These are phyloP conservation scores for Stemphylium lycopersici DNA, from an alignment of 2,329 filamentous ascomycete species.

Conservation along the genomic window DNA sequence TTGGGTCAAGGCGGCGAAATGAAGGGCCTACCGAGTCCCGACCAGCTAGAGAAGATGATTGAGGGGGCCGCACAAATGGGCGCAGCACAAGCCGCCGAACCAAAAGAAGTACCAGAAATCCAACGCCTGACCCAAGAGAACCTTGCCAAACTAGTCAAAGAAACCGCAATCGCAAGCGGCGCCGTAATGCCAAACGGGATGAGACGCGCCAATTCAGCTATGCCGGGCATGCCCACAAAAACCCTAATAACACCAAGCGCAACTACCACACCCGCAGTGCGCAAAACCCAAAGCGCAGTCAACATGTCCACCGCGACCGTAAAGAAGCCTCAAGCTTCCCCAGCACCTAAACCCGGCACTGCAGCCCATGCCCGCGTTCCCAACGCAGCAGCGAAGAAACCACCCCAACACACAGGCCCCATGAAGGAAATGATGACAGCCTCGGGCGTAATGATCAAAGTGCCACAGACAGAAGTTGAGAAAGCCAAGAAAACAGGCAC, in stretches of 20 bases:
- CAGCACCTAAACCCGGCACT: slow-evolving; percentile 14
- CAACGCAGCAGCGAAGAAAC: slow-evolving; percentile 10
- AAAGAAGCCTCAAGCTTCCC: slow-evolving; percentile 11
- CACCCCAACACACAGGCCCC: slow-evolving; percentile 27
- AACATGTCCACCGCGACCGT: slow-evolving; percentile 24
- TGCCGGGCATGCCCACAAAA: slow-evolving; percentile 33
- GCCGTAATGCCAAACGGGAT: slow-evolving; percentile 40
- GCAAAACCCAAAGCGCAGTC: slow-evolving; percentile 36
- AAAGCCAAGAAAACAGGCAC: slow-evolving; percentile 42
- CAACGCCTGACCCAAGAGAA: slow-evolving; percentile 47
- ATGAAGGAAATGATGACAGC: slow-evolving; percentile 40
- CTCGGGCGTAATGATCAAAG: slow-evolving; percentile 44
- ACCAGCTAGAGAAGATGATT: slow-evolving; percentile 48
- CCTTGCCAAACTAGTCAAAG: slow-evolving; percentile 46
- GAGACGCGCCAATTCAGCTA: slow-evolving; percentile 37
- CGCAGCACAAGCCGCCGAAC: slow-evolving; percentile 37
- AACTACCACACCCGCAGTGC: slow-evolving; percentile 6
- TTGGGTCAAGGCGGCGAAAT: slow-evolving; percentile 40
- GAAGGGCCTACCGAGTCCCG: slow-evolving; percentile 42
- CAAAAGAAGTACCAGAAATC: slow-evolving; percentile 32
- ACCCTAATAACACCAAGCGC: slow-evolving; percentile 25
- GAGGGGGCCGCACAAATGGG: slow-evolving; percentile 43
- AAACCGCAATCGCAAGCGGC: slow-evolving; percentile 46
- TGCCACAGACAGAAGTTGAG: slow-evolving; percentile 38
- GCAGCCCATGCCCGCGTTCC: slow-evolving; percentile 16